Evolutionary conservation across 192 early-diverging fungal species (phyloP).

Genomic region (Mortierella claussenii): DNA sequence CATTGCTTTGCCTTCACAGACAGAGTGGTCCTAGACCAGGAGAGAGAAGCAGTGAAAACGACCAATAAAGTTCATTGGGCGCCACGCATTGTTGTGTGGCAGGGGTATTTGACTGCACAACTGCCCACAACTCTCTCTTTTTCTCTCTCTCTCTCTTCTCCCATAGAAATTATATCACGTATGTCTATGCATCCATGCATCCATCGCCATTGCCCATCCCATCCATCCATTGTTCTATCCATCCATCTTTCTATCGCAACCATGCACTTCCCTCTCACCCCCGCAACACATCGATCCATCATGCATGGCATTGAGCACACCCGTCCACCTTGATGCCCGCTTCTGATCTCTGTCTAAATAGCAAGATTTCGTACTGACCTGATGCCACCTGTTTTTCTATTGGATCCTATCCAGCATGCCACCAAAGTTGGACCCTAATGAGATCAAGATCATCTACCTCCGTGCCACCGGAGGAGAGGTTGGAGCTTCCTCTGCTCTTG

Average conservation of each 20-base stretch:
- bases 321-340: too few species aligned
- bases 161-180: conserved; percentile 22
- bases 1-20: conserved; percentile 13
- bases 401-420: too few species aligned
- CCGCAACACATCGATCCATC: conserved; percentile 1
- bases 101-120: too few species aligned
- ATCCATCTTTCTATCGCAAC: conserved; percentile 29
- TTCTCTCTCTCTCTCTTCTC: conserved; percentile 18
- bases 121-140: too few species aligned
- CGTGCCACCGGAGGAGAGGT: conserved; percentile 98
- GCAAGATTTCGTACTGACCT: background rate
- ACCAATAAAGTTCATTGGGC: too few species aligned
- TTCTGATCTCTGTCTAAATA: background rate
- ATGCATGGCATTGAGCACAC: background rate
- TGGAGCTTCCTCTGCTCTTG: conserved; percentile 95
- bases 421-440: conserved; percentile 89
- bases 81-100: too few species aligned
- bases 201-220: background rate
- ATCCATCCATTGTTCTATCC: conserved; percentile 46
- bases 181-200: background rate
- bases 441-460: conserved; percentile 88
- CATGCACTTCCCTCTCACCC: background rate
- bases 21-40: background rate
- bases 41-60: too few species aligned
- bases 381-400: too few species aligned